phyloP scores from a whole-genome alignment of 192 early-diverging fungal genomes.

The Backusella morwellensis region DNA sequence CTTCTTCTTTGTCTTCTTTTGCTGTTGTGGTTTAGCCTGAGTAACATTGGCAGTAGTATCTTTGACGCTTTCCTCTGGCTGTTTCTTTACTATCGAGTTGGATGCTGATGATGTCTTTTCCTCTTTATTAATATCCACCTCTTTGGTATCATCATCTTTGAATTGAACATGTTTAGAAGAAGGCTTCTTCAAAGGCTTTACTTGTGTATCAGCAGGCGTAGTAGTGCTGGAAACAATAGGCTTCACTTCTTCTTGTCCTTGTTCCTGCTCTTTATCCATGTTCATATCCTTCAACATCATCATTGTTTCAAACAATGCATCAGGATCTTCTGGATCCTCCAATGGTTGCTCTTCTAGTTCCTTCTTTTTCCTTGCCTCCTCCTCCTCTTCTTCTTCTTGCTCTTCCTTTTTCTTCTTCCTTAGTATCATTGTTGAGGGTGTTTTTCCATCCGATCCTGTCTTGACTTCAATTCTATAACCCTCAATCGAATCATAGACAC shows the following conservation, averaged over 20 bases:
- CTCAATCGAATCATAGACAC: constrained; percentile 36
- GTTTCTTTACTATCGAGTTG: background rate
- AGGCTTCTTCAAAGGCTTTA: background rate
- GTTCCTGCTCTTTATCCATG: constrained; percentile 20
- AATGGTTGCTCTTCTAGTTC: constrained; percentile 26
- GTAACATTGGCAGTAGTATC: constrained; percentile 6
- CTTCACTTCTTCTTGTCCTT: background rate
- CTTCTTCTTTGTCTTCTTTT: background rate
- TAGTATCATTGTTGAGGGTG: constrained; percentile 11
- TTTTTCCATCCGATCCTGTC: background rate
- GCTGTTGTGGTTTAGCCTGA: background rate
- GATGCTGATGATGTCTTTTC: background rate
- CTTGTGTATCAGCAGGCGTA: background rate
- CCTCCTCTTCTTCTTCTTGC: background rate
- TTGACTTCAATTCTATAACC: constrained; percentile 33
- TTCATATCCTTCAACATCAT: constrained; percentile 36
- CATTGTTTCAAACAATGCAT: constrained; percentile 30
- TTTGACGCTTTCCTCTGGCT: background rate
- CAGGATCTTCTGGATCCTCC: constrained; percentile 8
- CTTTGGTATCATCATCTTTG: background rate
- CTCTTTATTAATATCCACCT: background rate
- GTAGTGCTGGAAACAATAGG: background rate
- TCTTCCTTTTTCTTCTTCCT: background rate
- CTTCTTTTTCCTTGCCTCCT: constrained; percentile 3
- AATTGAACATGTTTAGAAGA: background rate